A percentile compares a stretch with the other conserved stretches of the same genome.
Conservation (phyloP, 257 asterid genomes). For the Plantago ovata region DNA sequence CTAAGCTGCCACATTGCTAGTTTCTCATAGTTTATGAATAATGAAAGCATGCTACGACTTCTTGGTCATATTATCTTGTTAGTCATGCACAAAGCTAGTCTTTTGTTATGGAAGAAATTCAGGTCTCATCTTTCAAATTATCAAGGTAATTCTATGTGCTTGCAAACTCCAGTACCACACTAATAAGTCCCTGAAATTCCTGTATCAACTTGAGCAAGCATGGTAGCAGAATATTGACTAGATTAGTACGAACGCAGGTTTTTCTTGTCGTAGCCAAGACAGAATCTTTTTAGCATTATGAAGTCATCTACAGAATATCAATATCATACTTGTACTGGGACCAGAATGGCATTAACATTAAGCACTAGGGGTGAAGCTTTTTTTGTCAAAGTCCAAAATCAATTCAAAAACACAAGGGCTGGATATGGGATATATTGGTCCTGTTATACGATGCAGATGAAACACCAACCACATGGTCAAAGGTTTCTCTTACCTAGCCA, state of each 20-base stretch:
- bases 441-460: not conserved
- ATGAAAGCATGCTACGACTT: no score
- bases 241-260: not conserved
- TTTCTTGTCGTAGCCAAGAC: no score
- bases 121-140: not conserved
- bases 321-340: no score
- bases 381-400: no score
- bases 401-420: no score
- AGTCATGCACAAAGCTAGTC: not conserved
- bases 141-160: constrained; percentile 5
- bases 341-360: no score
- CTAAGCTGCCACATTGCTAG: not conserved
- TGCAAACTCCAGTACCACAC: constrained; percentile 6
- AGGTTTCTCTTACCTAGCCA: constrained; percentile 55
- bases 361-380: no score
- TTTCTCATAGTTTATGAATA: not conserved
- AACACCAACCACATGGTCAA: not conserved
- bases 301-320: no score
- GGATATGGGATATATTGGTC: not conserved
- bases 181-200: constrained; percentile 1
- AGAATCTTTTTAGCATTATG: no score
- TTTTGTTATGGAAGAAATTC: not conserved
- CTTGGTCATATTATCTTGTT: no score
- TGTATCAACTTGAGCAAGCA: constrained; percentile 4
- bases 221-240: not conserved